phyloP scores from a whole-genome alignment of 306 rosid species.

The Aeschynomene evenia region DNA sequence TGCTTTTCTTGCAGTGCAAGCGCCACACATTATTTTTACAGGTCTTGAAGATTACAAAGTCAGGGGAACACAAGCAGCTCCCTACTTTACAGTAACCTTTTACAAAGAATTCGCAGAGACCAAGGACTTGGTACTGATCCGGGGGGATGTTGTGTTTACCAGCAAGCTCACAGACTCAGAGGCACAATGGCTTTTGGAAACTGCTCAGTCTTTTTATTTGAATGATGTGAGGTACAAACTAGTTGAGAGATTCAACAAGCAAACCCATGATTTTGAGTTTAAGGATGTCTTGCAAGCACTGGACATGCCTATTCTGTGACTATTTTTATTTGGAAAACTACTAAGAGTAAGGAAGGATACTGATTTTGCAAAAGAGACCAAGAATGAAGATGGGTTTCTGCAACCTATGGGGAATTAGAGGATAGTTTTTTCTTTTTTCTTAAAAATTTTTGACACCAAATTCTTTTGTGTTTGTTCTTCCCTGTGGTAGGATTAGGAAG shows the following conservation, averaged over 20 bases:
- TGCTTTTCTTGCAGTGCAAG: slow-evolving; percentile 56
- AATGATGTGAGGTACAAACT: slow-evolving; percentile 71
- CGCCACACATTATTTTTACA: slow-evolving; percentile 77
- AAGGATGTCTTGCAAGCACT: slow-evolving; percentile 82
- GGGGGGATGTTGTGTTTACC: slow-evolving; percentile 80
- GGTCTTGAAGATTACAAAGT: slow-evolving; percentile 97
- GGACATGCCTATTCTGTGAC: slow-evolving; percentile 70
- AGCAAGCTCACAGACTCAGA: slow-evolving; percentile 77
- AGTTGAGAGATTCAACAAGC: slow-evolving; percentile 83
- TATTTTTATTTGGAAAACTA: slow-evolving; percentile 12
- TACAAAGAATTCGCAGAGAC: slow-evolving; percentile 84
- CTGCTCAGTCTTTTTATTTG: slow-evolving; percentile 78
- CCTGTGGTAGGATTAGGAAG: neutral
- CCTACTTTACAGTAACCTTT: slow-evolving; percentile 66
- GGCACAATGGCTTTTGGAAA: slow-evolving; percentile 84
- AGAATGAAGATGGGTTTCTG: neutral
- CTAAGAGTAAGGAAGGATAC: neutral
- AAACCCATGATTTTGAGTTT: slow-evolving; percentile 86
- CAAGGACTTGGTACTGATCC: slow-evolving; percentile 83
- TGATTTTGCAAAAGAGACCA: neutral
- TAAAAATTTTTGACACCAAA: neutral
- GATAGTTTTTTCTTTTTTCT: neutral
- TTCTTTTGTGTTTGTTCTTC: neutral
- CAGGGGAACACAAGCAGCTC: slow-evolving; percentile 90
- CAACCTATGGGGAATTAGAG: neutral